Percentiles rank a stretch among this genome's conserved stretches.
phyloP scores from a whole-genome alignment of 306 rosid species.

The Prunus dulcis region DNA sequence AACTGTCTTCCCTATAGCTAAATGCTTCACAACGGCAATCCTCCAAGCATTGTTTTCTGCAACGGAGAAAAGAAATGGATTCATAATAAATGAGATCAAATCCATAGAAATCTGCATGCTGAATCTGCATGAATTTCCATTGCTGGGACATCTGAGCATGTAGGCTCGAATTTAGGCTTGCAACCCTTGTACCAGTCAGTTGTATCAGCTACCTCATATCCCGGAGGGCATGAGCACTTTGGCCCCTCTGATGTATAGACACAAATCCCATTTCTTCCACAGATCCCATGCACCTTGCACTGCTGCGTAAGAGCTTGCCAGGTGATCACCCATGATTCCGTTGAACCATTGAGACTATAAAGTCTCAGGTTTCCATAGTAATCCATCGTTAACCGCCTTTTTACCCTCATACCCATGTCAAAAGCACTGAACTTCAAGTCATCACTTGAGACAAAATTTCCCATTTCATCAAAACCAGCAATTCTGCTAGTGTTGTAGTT shows the following conservation, averaged over 20 bases:
- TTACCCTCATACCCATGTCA: slow-evolving; percentile 26
- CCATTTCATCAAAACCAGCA: slow-evolving; percentile 32
- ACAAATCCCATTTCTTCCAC: slow-evolving; percentile 19
- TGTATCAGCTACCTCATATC: slow-evolving; percentile 8
- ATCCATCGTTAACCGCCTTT: slow-evolving; percentile 38
- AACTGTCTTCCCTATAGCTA: slow-evolving; percentile 16
- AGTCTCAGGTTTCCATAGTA: slow-evolving; percentile 42
- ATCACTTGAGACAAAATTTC: slow-evolving; percentile 44
- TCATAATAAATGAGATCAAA: slow-evolving; percentile 3
- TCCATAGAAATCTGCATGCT: slow-evolving; percentile 42
- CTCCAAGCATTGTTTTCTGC: slow-evolving; percentile 25
- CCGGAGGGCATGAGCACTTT: slow-evolving; percentile 24
- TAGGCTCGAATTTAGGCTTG: slow-evolving; percentile 22
- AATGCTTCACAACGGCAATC: slow-evolving; percentile 38
- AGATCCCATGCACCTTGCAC: slow-evolving; percentile 44
- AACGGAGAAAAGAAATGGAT: slow-evolving; percentile 24
- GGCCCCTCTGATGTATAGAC: background rate
- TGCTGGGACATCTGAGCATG: slow-evolving; percentile 1
- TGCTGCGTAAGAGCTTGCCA: slow-evolving; percentile 40
- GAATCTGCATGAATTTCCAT: slow-evolving; percentile 24
- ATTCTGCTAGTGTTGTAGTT: slow-evolving; percentile 9
- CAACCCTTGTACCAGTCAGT: slow-evolving; percentile 28
- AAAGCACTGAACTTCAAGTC: slow-evolving; percentile 17
- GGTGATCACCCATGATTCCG: slow-evolving; percentile 31
- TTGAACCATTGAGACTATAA: slow-evolving; percentile 19